Base-by-base conservation (phyloP, 805 yeast genomes). In the Teunomyces tritomae region DNA sequence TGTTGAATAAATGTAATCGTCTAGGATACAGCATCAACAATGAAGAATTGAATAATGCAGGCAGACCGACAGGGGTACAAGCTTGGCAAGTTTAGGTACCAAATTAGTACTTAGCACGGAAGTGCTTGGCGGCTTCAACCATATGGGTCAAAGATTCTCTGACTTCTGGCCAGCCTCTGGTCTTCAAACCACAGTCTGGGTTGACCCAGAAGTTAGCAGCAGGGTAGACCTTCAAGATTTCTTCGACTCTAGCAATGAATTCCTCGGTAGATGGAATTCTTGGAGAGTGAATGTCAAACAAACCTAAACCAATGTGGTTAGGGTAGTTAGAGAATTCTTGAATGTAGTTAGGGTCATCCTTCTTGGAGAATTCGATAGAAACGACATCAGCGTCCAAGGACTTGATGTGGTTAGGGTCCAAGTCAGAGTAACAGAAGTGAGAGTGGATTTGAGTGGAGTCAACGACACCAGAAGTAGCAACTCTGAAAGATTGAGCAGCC, bases 101-200 rank as follows among this genome's bases (percentile, higher is more conserved):
- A 47, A 43, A 33, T 58, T 71, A 65, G 62, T 73, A 57, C 65
- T 73, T 65, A 50, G 65, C 73, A 59, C 77, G 65, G 96, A 80
- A 92, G 77, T 82, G 83, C 83, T 94, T 92, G 68, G 98, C 98
- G 69, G 99, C 98, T 61, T 87, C 94, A 72, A 94, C 98, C 99
- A 94, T 94, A 80, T 94, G 88, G 74, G 96, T 88, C 77, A 94
- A 85, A 67, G 96, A 89, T 69, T 85, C 90, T 71, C 78, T 89
- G 65, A 92, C 89, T 84, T 94, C 99, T 64, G 87, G 89, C 99
- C 99, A 94, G 64, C 96, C 96, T 86, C 99, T 91, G 74, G 99
- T 94, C 88, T 94, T 94, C 76, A 94, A 85, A 84, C 99, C 99
- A 85, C 99, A 94, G 82, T 94, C 99, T 69, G 99, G 99, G 95